Evolutionary conservation across 768 basidiomycete species (phyloP), one percentile per base, ranked within the genome.

Genomic region (Leccinellum rugosiceps): DNA sequence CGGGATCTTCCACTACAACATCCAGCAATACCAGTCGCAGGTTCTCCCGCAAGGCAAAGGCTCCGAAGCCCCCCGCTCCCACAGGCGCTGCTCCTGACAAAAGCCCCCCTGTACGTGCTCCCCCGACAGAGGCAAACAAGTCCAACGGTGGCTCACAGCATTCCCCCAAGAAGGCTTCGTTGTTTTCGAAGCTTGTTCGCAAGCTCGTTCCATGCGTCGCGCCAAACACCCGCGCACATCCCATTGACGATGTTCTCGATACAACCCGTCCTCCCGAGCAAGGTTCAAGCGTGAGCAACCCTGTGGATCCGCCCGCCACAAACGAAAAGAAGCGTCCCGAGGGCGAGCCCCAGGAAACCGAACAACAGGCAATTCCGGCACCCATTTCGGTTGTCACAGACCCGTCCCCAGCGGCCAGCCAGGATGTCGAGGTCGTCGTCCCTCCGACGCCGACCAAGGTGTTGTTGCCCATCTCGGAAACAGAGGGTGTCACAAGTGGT

Each of bases 401-500:
- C 34, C 45, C 64, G 2, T 55, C 69, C 15, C 50, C 69, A n/a
- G 21, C 23, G 11, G 21, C 63, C 23, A 34, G 56, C 23, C 65
- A 65, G 34, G 78, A 78, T 54, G 68, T 61, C 15, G 75, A 78
- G 11, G 67, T 80, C 53, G 41, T 80, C 50, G 63, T 80, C 4
- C 78, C 82, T 17, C 78, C 83, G 30, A 79, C 80, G 2, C 81
- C 83, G 13, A 78, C 78, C 15, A 76, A 68, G 15, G 46, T 52
- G 15, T 69, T 79, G 58, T 64, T 82, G 6, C 83, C 91, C 7
- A 75, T 78, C 25, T 82, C 85, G 9, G 93, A 94, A 74, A 92
- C 93, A 7, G 92, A 87, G 59, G 93, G 90, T 14, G 78, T 97
- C 62, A 91, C 90, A 10, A 93, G 92, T n/a, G 89, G 92, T 31